Conservation (phyloP, 2,329 filamentous ascomycete genomes). For the Nothopassalora personata region DNA sequence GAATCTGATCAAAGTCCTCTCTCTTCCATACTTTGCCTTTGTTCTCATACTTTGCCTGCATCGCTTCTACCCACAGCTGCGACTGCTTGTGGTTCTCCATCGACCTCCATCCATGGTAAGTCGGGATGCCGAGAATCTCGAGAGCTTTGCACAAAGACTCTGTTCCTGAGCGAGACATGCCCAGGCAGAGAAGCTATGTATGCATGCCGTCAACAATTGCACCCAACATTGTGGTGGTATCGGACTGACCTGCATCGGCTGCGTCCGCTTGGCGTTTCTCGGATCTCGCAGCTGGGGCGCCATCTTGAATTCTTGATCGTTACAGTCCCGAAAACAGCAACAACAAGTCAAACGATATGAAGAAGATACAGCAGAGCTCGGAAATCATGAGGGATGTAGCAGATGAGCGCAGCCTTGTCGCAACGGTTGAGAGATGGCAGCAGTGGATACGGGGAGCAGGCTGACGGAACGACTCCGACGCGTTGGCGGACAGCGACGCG, state of each 20-base stretch:
- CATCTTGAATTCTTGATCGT: not conserved
- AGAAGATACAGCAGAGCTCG: not conserved
- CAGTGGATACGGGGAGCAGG: not conserved
- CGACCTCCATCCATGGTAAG: conserved; percentile 1
- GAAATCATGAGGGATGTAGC: not conserved
- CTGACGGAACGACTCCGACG: not conserved
- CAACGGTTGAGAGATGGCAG: not conserved
- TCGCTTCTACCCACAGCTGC: conserved; percentile 3
- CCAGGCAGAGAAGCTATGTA: not conserved
- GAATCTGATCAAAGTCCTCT: conserved; percentile 2
- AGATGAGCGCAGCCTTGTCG: not conserved
- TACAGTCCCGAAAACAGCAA: not conserved
- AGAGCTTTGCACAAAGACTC: conserved; percentile 1
- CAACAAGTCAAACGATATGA: not conserved
- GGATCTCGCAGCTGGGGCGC: not conserved
- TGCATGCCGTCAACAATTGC: not conserved
- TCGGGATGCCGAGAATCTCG: conserved; percentile 2
- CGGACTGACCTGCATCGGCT: conserved; percentile 6
- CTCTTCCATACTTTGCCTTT: not conserved
- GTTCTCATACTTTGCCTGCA: not conserved
- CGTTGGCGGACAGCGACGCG: not conserved
- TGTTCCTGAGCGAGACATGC: conserved; percentile 1
- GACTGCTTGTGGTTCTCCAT: not conserved
- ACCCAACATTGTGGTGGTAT: not conserved
- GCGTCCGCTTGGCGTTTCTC: not conserved